A percentile compares a stretch with the other conserved stretches of the same genome.
Conservation (phyloP, 345 rosid species). For the Physaria fendleri region DNA sequence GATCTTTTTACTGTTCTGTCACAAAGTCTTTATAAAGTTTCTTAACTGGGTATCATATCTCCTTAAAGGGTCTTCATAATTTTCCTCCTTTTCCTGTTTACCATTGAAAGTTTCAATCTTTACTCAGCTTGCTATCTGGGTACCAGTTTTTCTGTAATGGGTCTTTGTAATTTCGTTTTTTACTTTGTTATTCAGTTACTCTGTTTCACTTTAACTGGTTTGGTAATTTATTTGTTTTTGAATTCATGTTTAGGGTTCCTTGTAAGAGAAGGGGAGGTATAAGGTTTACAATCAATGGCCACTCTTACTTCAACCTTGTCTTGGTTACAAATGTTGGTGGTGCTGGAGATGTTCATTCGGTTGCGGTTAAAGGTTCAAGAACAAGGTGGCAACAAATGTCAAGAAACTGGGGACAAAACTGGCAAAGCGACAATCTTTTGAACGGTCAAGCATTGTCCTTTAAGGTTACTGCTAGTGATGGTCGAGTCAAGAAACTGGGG, state of each 20-base stretch:
- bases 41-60: background rate
- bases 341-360: slow-evolving; percentile 41
- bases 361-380: slow-evolving; percentile 47
- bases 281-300: slow-evolving; percentile 53
- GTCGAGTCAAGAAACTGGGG: slow-evolving; percentile 65
- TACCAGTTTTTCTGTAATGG: background rate
- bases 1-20: background rate
- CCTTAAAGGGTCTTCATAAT: background rate
- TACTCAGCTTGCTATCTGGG: background rate
- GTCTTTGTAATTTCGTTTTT: too few species aligned
- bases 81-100: background rate
- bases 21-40: background rate
- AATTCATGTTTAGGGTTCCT: slow-evolving; percentile 35
- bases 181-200: too few species aligned
- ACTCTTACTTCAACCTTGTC: slow-evolving; percentile 51
- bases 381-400: slow-evolving; percentile 50
- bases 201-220: too few species aligned
- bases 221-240: background rate
- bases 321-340: slow-evolving; percentile 58
- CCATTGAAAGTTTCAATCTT: background rate
- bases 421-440: slow-evolving; percentile 46
- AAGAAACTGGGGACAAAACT: slow-evolving; percentile 61
- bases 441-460: slow-evolving; percentile 50
- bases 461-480: slow-evolving; percentile 42
- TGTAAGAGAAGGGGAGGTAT: slow-evolving; percentile 50